Conservation (phyloP, 331 rosid genomes). For the Stylosanthes scabra region DNA sequence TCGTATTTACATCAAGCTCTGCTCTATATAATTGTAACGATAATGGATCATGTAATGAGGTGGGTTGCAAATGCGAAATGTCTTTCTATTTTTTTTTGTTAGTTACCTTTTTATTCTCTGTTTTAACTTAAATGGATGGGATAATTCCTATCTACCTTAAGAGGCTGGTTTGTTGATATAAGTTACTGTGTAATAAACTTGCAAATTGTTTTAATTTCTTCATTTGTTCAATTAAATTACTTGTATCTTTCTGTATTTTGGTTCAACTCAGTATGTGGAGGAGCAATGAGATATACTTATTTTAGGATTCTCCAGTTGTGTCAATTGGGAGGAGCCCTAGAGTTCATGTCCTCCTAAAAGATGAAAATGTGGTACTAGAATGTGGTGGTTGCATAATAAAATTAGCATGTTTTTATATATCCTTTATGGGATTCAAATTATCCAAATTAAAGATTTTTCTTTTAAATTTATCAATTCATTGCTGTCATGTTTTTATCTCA, state of each 20-base stretch:
- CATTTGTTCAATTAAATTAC: conserved; percentile 4
- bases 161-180: too few species aligned
- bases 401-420: conserved; percentile 95
- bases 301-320: conserved; percentile 82
- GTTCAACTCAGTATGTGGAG: conserved; percentile 5
- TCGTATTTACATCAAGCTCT: conserved; percentile 86
- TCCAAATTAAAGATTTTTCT: conserved; percentile 8
- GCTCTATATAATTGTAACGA: conserved; percentile 51
- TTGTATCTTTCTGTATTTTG: conserved; percentile 12
- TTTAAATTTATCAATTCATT: conserved; percentile 12
- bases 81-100: too few species aligned
- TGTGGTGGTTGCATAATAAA: conserved; percentile 84
- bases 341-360: conserved; percentile 72
- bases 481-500: conserved; percentile 25
- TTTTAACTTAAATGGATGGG: too few species aligned
- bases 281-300: conserved; percentile 27
- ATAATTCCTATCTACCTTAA: too few species aligned
- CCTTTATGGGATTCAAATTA: conserved; percentile 57
- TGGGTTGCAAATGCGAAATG: too few species aligned
- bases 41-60: too few species aligned
- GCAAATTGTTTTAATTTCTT: conserved; percentile 31
- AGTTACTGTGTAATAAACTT: background rate
- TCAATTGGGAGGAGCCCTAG: conserved; percentile 87
- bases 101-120: too few species aligned
- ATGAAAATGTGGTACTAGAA: conserved; percentile 75